Base-by-base conservation (phyloP, 2,329 filamentous ascomycete genomes). In the Bimuria novae-zelandiae region DNA sequence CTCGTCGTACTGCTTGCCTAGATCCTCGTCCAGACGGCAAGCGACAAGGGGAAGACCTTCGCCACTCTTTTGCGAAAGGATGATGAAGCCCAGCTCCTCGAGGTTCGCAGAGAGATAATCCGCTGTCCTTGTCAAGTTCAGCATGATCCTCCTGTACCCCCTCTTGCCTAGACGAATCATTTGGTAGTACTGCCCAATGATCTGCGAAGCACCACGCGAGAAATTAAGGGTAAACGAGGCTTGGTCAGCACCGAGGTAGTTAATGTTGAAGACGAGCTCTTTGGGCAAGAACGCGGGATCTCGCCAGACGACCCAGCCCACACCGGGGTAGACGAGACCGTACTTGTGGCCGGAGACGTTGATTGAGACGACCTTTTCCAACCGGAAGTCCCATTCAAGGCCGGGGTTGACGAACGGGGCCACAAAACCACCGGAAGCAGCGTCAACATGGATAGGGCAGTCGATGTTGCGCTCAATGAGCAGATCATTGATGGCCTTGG, bases 211-310 rank as follows among this genome's bases (percentile, higher is more conserved):
- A 52, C 92, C 92, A 75, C 96, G 96, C 70, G 90, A 95, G 80
- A 97, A 97, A 81, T 97, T 97, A 54, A 97, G 85, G 0, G 93
- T 97, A 78, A 97, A 97, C 3, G 91, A 96, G 2, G 92, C 89
- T 74, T 97, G 93, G 70, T 97, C 91, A 10, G 93, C 92, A 44
- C 93, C 93, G 5, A 97, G 88, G 77, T 97, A 97, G 82, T 97
- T 97, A 83, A 97, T 97, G 82, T 96, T 97, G 84, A 97, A 97
- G 66, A 97, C 91, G 19, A 97, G 86, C 68, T 97, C 92, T 70
- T 93, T 83, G 7, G 93, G 93, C 2, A 69, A 62, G 49, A 64
- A 69, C 52, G 63, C 94, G 88, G 45, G 90, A 84, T 33, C 84
- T 42, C 92, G 86, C 92, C 92, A 97, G 61, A 97, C 81, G 10